Evolutionary conservation across 73 alveolate genomes (phyloP).

Genomic region (Blepharisma stoltei): DNA sequence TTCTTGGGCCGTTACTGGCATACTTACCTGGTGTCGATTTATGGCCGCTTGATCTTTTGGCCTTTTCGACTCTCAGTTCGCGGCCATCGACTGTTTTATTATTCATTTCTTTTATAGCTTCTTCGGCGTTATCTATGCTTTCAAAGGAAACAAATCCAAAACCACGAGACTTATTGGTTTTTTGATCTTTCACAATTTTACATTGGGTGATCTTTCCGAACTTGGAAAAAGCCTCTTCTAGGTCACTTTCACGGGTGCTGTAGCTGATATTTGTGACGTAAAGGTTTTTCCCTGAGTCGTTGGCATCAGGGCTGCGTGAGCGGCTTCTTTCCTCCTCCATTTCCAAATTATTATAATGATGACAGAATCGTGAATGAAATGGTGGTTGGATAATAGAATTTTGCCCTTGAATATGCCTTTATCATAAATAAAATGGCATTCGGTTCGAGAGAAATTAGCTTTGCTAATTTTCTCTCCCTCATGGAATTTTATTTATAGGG

Average conservation of each 20-base stretch:
- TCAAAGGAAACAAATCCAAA: conserved; percentile 32
- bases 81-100: conserved; percentile 12
- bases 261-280: conserved; percentile 20
- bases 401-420: too few relatives aligned
- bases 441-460: too few relatives aligned
- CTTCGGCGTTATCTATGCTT: conserved; percentile 12
- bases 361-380: too few relatives aligned
- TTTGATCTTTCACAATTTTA: conserved; percentile 21
- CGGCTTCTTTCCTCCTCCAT: too few relatives aligned
- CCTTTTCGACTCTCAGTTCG: conserved; percentile 10
- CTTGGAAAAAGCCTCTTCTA: conserved; percentile 17
- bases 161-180: conserved; percentile 16
- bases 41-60: conserved; percentile 15
- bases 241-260: conserved; percentile 5
- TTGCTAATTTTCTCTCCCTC: too few relatives aligned
- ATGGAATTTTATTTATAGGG: too few relatives aligned
- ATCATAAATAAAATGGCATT: too few relatives aligned
- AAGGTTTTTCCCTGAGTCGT: conserved; percentile 9
- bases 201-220: conserved; percentile 31
- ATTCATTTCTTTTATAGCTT: conserved; percentile 20
- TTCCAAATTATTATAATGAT: too few relatives aligned
- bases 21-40: conserved; percentile 25
- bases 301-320: too few relatives aligned
- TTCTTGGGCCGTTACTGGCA: background rate
- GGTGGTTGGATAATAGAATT: too few relatives aligned